Conservation (phyloP, 352 stramenopile genomes). For the Globisporangium splendens region DNA sequence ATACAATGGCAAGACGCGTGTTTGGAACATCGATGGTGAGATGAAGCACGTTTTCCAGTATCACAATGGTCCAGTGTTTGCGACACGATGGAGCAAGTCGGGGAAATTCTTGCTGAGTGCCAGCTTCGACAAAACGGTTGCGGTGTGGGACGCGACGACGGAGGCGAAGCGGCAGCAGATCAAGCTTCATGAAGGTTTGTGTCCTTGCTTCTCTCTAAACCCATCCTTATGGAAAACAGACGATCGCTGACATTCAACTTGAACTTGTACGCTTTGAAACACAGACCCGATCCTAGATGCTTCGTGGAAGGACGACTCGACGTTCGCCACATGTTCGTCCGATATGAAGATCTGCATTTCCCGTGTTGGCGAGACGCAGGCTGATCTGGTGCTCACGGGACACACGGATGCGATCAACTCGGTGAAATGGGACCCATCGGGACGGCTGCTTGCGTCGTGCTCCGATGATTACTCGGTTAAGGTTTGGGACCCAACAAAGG, state of each 20-base stretch:
- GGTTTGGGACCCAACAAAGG: conserved; percentile 89
- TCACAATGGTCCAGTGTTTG: conserved; percentile 85
- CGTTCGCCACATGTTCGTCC: conserved; percentile 94
- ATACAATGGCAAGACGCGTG: conserved; percentile 92
- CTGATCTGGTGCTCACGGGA: conserved; percentile 84
- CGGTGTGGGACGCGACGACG: conserved; percentile 74
- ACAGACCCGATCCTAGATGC: conserved; percentile 86
- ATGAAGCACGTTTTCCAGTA: conserved; percentile 83
- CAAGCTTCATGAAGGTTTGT: conserved; percentile 83
- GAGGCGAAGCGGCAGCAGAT: conserved; percentile 93
- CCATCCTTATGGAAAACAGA: not conserved
- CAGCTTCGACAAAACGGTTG: conserved; percentile 86
- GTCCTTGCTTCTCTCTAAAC: not conserved
- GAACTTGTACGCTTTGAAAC: not conserved
- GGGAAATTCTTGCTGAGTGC: conserved; percentile 70
- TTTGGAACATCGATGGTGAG: conserved; percentile 74
- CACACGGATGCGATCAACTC: conserved; percentile 98
- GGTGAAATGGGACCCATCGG: conserved; percentile 96
- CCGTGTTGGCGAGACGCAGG: conserved; percentile 73
- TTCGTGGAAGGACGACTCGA: conserved; percentile 93
- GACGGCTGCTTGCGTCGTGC: conserved; percentile 93
- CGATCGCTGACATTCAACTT: too few species aligned
- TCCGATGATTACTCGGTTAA: conserved; percentile 98
- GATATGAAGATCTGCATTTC: conserved; percentile 92
- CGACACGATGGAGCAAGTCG: conserved; percentile 79